Percentiles rank a stretch among this genome's conserved stretches.
phyloP scores from a whole-genome alignment of 257 asterid species.

The Przewalskia tangutica region DNA sequence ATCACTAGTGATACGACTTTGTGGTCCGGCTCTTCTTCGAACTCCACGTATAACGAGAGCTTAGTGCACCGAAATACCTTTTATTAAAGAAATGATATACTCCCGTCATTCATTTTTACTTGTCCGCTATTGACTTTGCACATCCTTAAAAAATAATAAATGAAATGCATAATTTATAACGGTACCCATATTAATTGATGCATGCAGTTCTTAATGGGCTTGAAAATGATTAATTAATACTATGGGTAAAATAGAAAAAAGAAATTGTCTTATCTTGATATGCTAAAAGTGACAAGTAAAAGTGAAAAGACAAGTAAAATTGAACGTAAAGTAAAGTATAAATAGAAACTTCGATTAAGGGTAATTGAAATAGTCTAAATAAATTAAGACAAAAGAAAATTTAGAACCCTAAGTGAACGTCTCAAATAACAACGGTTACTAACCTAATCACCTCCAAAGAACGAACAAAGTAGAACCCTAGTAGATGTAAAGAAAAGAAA shows the following conservation, averaged over 20 bases:
- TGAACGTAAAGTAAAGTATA: neutral
- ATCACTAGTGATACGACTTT: neutral
- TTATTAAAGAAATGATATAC: too few relatives aligned
- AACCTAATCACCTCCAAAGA: neutral
- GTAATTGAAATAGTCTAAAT: neutral
- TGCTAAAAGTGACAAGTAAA: neutral
- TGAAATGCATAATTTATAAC: too few relatives aligned
- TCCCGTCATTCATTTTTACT: too few relatives aligned
- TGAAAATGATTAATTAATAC: too few relatives aligned
- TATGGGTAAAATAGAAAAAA: too few relatives aligned
- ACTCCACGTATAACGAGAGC: too few relatives aligned
- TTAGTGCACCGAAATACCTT: too few relatives aligned
- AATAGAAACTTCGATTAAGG: neutral
- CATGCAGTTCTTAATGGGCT: too few relatives aligned
- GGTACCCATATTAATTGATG: too few relatives aligned
- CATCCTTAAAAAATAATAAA: too few relatives aligned
- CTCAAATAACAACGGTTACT: neutral
- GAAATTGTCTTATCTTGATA: neutral
- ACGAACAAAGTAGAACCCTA: neutral
- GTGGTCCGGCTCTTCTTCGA: too few relatives aligned
- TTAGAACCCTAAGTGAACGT: neutral
- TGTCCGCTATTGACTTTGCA: too few relatives aligned
- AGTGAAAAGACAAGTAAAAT: neutral
- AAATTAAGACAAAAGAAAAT: neutral
- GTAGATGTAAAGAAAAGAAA: neutral